These are phyloP conservation scores for Gleditsia sinensis DNA, from an alignment of 306 rosid genomes.

Conservation along the genomic window DNA sequence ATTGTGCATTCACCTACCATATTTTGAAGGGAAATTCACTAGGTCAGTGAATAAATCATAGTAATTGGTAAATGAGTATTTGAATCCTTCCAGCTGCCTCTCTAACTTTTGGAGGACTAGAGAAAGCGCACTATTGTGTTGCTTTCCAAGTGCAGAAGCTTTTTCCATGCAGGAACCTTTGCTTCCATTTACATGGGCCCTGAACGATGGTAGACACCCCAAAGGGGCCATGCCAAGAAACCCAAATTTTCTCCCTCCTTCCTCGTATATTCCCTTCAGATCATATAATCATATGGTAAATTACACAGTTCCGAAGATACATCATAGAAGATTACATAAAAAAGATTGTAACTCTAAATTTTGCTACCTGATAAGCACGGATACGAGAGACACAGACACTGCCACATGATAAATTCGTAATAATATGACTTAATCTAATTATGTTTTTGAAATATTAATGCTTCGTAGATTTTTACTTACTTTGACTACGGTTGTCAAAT, in stretches of 20 bases:
- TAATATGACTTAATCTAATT: too few relatives aligned
- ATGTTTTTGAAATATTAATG: too few relatives aligned
- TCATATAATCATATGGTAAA: neutral
- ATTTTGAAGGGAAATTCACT: slow-evolving; percentile 38
- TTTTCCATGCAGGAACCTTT: slow-evolving; percentile 16
- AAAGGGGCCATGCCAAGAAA: slow-evolving; percentile 19
- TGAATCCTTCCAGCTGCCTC: slow-evolving; percentile 37
- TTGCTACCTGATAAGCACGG: too few relatives aligned
- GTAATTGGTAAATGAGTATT: slow-evolving; percentile 30
- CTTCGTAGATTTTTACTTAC: slow-evolving; percentile 43
- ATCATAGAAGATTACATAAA: neutral
- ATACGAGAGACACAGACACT: too few relatives aligned
- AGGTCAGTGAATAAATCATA: neutral
- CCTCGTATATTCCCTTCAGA: slow-evolving; percentile 24
- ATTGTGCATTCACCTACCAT: slow-evolving; percentile 24
- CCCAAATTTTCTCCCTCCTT: slow-evolving; percentile 43
- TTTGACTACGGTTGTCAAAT: slow-evolving; percentile 46
- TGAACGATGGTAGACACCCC: slow-evolving; percentile 30
- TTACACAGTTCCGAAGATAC: too few relatives aligned
- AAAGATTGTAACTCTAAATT: neutral
- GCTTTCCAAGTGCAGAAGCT: slow-evolving; percentile 3
- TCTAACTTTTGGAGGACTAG: slow-evolving; percentile 22
- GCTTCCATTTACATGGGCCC: neutral
- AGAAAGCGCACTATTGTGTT: slow-evolving; percentile 33
- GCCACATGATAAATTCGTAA: too few relatives aligned